Percentiles rank a stretch among this genome's conserved stretches.
Evolutionary conservation across 345 rosid genomes (phyloP).

Genomic region (Theobroma cacao): DNA sequence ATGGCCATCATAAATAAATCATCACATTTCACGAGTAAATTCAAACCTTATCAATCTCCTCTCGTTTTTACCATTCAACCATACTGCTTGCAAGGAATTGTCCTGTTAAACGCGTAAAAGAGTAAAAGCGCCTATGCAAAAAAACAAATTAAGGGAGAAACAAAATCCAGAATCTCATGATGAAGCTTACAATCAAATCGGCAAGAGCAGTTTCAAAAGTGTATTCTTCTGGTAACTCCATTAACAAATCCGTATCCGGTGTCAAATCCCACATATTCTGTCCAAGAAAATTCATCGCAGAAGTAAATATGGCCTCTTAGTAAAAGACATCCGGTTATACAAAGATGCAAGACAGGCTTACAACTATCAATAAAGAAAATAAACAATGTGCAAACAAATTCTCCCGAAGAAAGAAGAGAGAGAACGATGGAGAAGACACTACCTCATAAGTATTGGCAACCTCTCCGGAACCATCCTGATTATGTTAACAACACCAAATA

Average conservation of each 20-base stretch:
- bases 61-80: constrained; percentile 32
- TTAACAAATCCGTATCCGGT: constrained; percentile 54
- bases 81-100: constrained; percentile 82
- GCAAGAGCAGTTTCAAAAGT: constrained; percentile 68
- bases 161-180: neutral
- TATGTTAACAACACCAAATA: neutral
- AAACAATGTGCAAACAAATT: neutral
- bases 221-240: constrained; percentile 62
- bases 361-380: neutral
- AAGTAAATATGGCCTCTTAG: neutral
- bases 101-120: constrained; percentile 42
- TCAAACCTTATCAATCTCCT: constrained; percentile 58
- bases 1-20: neutral
- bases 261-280: constrained; percentile 89
- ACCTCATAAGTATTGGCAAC: constrained; percentile 47
- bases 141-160: neutral
- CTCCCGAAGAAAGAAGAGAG: neutral
- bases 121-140: neutral
- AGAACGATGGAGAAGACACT: neutral
- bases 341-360: constrained; percentile 2
- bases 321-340: neutral
- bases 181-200: constrained; percentile 59
- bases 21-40: neutral
- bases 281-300: constrained; percentile 1
- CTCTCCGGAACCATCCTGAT: constrained; percentile 56